Percentiles rank a stretch among this genome's conserved stretches.
Evolutionary conservation across 805 yeast genomes (phyloP).

Genomic region (Sugiyamaella boreocaroliniensis): DNA sequence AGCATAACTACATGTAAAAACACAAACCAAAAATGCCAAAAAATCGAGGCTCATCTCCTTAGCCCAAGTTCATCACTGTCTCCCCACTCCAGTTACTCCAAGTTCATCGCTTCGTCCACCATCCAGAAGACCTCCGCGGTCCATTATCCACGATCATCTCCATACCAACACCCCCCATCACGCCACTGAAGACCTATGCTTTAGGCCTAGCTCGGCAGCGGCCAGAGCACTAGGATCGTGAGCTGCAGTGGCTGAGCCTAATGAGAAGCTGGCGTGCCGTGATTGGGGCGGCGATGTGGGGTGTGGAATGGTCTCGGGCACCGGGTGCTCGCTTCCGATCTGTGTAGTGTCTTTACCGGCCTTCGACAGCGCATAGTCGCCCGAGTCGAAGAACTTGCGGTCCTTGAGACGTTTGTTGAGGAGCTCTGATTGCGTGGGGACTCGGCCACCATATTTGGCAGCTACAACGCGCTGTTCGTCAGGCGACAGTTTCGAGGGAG

Average conservation of each 20-base stretch:
- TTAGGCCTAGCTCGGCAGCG: conserved; percentile 1
- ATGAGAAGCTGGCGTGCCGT: conserved; percentile 10
- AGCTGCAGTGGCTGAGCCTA: conserved; percentile 6
- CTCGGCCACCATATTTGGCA: conserved; percentile 66
- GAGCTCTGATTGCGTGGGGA: conserved; percentile 75
- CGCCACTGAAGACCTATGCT: not conserved
- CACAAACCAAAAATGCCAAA: not conserved
- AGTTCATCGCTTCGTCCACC: too few relatives aligned
- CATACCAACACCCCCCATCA: not conserved
- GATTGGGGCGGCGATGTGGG: conserved; percentile 13
- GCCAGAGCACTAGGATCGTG: conserved; percentile 4
- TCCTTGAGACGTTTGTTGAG: conserved; percentile 68
- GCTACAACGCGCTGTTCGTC: conserved; percentile 76
- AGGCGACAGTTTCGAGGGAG: conserved; percentile 26
- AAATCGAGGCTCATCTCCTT: too few relatives aligned
- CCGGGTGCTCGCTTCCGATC: conserved; percentile 26
- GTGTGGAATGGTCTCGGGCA: conserved; percentile 18
- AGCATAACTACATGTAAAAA: not conserved
- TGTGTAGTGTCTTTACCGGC: conserved; percentile 33
- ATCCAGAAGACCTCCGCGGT: not conserved
- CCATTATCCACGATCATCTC: not conserved
- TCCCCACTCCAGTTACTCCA: too few relatives aligned
- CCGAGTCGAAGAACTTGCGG: conserved; percentile 87
- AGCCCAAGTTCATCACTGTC: too few relatives aligned
- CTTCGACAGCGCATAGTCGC: conserved; percentile 77